Conservation (phyloP, 495 filamentous ascomycete species). For the Daldinia loculata region DNA sequence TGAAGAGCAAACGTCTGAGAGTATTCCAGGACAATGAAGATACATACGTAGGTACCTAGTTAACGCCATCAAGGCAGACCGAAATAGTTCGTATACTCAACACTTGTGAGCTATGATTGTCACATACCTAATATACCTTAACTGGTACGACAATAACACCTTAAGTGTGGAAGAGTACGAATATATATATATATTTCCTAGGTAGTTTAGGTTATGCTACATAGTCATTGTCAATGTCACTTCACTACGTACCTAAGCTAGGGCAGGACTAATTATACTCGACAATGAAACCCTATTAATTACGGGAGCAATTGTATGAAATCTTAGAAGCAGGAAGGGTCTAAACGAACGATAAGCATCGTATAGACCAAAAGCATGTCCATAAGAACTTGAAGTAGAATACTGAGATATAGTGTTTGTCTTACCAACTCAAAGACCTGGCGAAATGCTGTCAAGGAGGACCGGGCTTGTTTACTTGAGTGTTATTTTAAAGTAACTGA, state of each 20-base stretch:
- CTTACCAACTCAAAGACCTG: no score
- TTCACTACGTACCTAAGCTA: background rate
- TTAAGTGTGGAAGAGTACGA: background rate
- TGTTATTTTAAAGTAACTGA: background rate
- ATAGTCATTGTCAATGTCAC: background rate
- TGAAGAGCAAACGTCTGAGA: background rate
- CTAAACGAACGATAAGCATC: no score
- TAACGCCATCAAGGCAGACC: background rate
- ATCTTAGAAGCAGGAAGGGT: no score
- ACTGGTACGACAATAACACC: background rate
- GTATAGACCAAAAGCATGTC: no score
- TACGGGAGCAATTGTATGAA: no score
- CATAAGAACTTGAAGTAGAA: no score
- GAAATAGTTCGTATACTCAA: background rate
- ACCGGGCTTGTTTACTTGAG: background rate
- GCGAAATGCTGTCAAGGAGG: no score
- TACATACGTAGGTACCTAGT: background rate
- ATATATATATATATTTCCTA: no score
- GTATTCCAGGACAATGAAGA: background rate
- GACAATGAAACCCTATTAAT: no score
- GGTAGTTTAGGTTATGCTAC: background rate
- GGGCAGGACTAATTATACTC: no score
- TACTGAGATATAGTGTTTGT: no score
- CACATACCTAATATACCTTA: background rate
- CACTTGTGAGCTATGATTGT: background rate